Evolutionary conservation across 1,139 yeast species (phyloP).

Genomic region (Pichia sp.): DNA sequence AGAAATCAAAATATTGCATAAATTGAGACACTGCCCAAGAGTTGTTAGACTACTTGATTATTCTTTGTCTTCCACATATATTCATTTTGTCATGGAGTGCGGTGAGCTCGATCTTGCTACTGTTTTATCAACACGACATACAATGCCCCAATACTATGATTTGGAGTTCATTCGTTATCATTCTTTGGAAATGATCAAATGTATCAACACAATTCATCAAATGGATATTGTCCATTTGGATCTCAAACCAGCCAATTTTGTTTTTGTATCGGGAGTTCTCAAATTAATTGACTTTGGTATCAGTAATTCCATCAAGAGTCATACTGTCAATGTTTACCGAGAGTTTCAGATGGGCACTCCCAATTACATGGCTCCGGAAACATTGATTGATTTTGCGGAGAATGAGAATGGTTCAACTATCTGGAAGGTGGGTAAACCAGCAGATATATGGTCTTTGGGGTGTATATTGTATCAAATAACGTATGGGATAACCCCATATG

Average conservation of each 20-base stretch:
- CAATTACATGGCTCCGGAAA: slow-evolving; percentile 97
- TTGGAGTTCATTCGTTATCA: slow-evolving; percentile 75
- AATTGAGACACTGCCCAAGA: slow-evolving; percentile 54
- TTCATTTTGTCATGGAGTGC: slow-evolving; percentile 85
- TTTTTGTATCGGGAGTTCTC: slow-evolving; percentile 75
- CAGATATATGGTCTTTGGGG: slow-evolving; percentile 98
- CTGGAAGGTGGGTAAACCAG: slow-evolving; percentile 91
- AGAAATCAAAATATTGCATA: slow-evolving; percentile 69
- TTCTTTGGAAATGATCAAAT: slow-evolving; percentile 70
- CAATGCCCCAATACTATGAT: slow-evolving; percentile 43
- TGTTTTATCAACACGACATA: slow-evolving; percentile 52
- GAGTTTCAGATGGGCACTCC: slow-evolving; percentile 95
- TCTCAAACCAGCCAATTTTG: slow-evolving; percentile 90
- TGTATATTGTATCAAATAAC: slow-evolving; percentile 94
- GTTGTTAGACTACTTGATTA: slow-evolving; percentile 78
- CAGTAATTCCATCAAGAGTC: slow-evolving; percentile 90
- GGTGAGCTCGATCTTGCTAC: slow-evolving; percentile 91
- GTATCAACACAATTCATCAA: slow-evolving; percentile 83
- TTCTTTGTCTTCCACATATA: slow-evolving; percentile 55
- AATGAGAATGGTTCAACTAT: slow-evolving; percentile 21
- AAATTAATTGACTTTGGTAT: slow-evolving; percentile 95
- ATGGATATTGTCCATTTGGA: slow-evolving; percentile 92
- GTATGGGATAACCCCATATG: slow-evolving; percentile 91
- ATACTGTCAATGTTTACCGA: slow-evolving; percentile 83
- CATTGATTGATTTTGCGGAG: slow-evolving; percentile 55